Evolutionary conservation across 2,329 filamentous ascomycete genomes (phyloP), one percentile per base, ranked within the genome.

Genomic region (Neobulgaria alba): DNA sequence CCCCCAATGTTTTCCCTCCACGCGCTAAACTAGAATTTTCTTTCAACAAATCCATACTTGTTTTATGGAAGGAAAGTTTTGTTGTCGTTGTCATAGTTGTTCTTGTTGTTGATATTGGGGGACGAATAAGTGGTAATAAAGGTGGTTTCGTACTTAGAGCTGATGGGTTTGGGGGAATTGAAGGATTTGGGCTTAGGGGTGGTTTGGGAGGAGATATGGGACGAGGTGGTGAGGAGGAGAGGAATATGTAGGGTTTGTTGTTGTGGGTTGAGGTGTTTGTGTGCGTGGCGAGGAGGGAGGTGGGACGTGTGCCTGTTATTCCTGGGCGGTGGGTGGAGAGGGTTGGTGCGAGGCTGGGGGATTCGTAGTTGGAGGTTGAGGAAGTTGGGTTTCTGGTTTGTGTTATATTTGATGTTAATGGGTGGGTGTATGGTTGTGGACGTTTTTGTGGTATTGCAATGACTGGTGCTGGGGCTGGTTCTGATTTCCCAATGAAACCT

Each of bases 1-100:
- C 62, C 2, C 72, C 72, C 40, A 74, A 47, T n/a, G 69, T 73
- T 51, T 60, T 68, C 7, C 23, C 23, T 7, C 23, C 23, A n/a
- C n/a, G n/a, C n/a, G n/a, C 42, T 21, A 32, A 3, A 5, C 17
- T 23, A n/a, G 21, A 26, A 30, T 26, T 16, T 21, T 43, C 38
- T 15, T 51, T 47, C 12, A 48, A 21, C n/a, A 47, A 47, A 12
- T 44, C 31, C n/a, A 55, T 47, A 12, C 23, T 26, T 12, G 23
- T 26, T 7, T 26, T 26, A 26, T 26, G 23, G 7, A 26, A 26
- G 23, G 23, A 26, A 7, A 26, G 12, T n/a, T n/a, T n/a, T n/a
- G n/a, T n/a, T n/a, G n/a, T n/a, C n/a, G n/a, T n/a, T n/a, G n/a
- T n/a, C n/a, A n/a, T n/a, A 19, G 46, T 58, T 1, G 55, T 58